Percentiles rank a stretch among this genome's conserved stretches.
phyloP scores from a whole-genome alignment of 2,329 filamentous ascomycete species.

The Botryotinia calthae region DNA sequence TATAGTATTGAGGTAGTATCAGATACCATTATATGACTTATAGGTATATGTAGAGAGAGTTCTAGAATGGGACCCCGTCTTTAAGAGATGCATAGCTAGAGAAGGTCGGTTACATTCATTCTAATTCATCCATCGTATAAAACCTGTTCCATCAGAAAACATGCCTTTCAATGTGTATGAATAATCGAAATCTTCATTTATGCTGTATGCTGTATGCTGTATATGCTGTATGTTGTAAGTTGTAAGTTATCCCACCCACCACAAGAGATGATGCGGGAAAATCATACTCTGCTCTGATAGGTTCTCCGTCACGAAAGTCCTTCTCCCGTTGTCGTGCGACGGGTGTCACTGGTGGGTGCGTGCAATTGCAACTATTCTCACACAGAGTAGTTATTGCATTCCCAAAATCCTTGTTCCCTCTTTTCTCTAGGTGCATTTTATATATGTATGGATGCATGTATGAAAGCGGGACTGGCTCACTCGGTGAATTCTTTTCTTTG shows the following conservation, averaged over 20 bases:
- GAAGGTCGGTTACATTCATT: background rate
- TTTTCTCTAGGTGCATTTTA: background rate
- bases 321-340: background rate
- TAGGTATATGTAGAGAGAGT: background rate
- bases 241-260: background rate
- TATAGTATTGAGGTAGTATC: background rate
- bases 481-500: background rate
- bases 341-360: background rate
- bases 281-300: background rate
- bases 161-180: background rate
- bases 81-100: background rate
- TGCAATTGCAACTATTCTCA: background rate
- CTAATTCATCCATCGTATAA: background rate
- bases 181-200: background rate
- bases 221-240: background rate
- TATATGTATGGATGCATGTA: background rate
- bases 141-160: background rate
- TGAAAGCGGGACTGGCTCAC: constrained; percentile 1
- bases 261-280: background rate
- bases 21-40: no score
- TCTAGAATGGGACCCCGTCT: background rate
- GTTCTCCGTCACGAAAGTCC: constrained; percentile 11
- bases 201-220: background rate
- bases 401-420: background rate
- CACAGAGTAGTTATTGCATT: background rate